phyloP scores from a whole-genome alignment of 2,329 filamentous ascomycete species.

The Pseudopyrenochaeta lycopersici region DNA sequence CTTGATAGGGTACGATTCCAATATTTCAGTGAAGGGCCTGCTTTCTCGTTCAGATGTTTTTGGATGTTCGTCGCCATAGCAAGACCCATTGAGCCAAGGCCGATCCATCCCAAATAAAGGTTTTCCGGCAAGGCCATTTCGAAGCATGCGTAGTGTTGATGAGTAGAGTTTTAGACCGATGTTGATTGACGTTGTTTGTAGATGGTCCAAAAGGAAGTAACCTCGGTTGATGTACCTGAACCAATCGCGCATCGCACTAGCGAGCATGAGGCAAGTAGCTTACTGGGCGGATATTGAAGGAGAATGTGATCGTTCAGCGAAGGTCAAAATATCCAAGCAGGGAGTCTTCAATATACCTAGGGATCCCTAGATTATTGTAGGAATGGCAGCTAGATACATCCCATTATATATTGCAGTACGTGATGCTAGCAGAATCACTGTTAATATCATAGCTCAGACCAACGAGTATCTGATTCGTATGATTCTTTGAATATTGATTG shows the following conservation, averaged over 20 bases:
- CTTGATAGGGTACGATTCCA: constrained; percentile 60
- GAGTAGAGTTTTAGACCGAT: not conserved
- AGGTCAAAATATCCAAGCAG: too few species aligned
- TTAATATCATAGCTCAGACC: too few species aligned
- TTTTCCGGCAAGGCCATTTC: constrained; percentile 12
- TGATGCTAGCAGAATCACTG: too few species aligned
- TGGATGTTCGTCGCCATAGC: constrained; percentile 62
- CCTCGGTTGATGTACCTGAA: constrained; percentile 9
- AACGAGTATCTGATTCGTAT: too few species aligned
- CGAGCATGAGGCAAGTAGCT: constrained; percentile 8
- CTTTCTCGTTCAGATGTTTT: constrained; percentile 44
- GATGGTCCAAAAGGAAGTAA: constrained; percentile 2
- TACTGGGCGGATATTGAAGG: not conserved
- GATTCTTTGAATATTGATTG: too few species aligned
- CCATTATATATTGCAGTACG: too few species aligned
- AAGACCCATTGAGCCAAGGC: constrained; percentile 63
- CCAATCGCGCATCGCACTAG: constrained; percentile 10
- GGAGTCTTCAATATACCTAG: not conserved
- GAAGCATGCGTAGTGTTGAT: too few species aligned
- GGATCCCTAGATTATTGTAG: too few species aligned
- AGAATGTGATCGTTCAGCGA: not conserved
- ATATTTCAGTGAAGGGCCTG: constrained; percentile 47
- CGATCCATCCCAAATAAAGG: constrained; percentile 38
- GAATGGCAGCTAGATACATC: too few species aligned
- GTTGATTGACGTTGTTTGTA: not conserved